Conservation (phyloP, 208 protist species). For the Leishmania braziliensis region DNA sequence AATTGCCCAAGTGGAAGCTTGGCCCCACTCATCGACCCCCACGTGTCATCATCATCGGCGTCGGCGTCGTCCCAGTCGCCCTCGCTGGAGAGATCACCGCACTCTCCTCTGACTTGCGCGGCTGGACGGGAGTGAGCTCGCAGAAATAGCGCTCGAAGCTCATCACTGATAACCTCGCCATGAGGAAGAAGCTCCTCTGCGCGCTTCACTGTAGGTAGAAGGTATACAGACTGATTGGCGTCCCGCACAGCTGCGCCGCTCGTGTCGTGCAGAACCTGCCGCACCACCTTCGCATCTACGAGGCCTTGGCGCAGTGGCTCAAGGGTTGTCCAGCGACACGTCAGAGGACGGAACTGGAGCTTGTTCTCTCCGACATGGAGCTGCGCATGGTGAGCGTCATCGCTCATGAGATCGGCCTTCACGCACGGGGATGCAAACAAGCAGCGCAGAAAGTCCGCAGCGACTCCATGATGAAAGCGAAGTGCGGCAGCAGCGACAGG, state of each 20-base stretch:
- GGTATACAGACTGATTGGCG: background rate
- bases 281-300: constrained; percentile 39
- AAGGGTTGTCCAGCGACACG: constrained; percentile 41
- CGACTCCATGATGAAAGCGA: constrained; percentile 58
- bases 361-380: too few species aligned
- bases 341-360: constrained; percentile 22
- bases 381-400: background rate
- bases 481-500: constrained; percentile 22
- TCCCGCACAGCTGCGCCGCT: background rate
- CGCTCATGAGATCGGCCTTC: constrained; percentile 17
- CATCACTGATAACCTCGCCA: constrained; percentile 66
- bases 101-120: background rate
- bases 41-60: constrained; percentile 42
- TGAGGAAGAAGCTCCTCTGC: constrained; percentile 56
- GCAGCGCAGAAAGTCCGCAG: constrained; percentile 35
- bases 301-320: constrained; percentile 36
- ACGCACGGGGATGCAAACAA: constrained; percentile 35
- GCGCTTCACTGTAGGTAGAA: constrained; percentile 45
- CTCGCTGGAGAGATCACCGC: too few species aligned
- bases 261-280: constrained; percentile 11
- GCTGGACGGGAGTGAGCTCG: constrained; percentile 24
- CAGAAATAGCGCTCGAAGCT: constrained; percentile 73
- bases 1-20: constrained; percentile 31
- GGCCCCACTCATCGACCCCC: constrained; percentile 18
- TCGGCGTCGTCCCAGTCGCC: constrained; percentile 11